Evolutionary conservation across 345 rosid genomes (phyloP), one percentile per base, ranked within the genome.

Genomic region (Arabidopsis arenosa): DNA sequence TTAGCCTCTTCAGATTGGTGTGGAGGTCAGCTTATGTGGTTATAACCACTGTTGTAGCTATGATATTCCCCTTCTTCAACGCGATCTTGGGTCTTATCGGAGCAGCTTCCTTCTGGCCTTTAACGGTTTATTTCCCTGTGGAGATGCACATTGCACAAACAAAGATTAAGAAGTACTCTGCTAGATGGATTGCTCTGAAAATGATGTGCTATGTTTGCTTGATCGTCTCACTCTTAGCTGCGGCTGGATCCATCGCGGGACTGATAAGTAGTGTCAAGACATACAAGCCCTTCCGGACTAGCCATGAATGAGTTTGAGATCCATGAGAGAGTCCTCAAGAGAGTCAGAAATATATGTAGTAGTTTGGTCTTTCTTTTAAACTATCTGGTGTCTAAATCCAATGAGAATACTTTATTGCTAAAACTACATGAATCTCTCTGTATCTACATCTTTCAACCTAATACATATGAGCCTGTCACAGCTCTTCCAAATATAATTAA

Each of bases 31-130:
- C 70, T 6, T 95, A 89, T 14, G 99, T 95, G 33, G 73, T 92
- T 0, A 14, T 88, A 41, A 86, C 93, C 2, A 82, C 91, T 7
- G 52, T 95, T 3, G 1, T 89, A 7, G 97, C 99, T 53, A 92
- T 90, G 99, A 79, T 92, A 28, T 82, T 95, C 52, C 99, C 99
- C 5, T 92, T 95, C 89, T 95, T 95, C 91, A 95, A 92, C 33
- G 92, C 86, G 32, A 87, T 92, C 62, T 64, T 92, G 54, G 97
- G 97, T 12, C 86, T 95, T 4, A 77, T 95, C 0, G 99, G 99
- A 35, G 96, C 97, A 2, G 86, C 83, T 7, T 88, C 97, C 0
- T 94, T 94, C 70, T 94, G 95, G 93, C 99, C 99, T 3, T 74
- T 94, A 60, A 88, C 99, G 0, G 99, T 94, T 10, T 90, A 89